Evolutionary conservation across 306 rosid genomes (phyloP).

Genomic region (Phaseolus lunatus): DNA sequence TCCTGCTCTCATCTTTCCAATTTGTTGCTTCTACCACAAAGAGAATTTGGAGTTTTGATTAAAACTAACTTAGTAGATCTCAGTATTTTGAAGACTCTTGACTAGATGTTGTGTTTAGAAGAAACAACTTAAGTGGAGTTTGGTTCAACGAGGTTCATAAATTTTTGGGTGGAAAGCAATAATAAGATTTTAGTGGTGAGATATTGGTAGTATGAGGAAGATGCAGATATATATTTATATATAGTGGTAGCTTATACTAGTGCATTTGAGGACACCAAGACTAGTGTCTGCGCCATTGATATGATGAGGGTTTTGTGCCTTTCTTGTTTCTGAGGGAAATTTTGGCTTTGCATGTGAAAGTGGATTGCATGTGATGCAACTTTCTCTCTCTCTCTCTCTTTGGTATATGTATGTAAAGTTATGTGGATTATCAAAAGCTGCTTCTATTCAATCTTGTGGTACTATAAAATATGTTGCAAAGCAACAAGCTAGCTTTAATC

Average conservation of each 20-base stretch:
- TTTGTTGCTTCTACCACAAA: background rate
- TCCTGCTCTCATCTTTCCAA: constrained; percentile 64
- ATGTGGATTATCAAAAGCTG: constrained; percentile 59
- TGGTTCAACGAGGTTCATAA: background rate
- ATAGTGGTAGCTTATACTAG: background rate
- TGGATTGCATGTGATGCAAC: constrained; percentile 54
- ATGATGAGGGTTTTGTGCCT: constrained; percentile 61
- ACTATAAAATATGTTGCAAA: constrained; percentile 49
- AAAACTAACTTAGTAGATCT: background rate
- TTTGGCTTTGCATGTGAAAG: constrained; percentile 67
- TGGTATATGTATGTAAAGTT: constrained; percentile 42
- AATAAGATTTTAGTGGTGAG: background rate
- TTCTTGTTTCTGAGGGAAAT: constrained; percentile 83
- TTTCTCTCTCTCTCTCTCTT: constrained; percentile 18
- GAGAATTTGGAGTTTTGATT: constrained; percentile 1
- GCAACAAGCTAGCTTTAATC: constrained; percentile 51
- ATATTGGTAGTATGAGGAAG: constrained; percentile 12
- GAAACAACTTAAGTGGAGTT: background rate
- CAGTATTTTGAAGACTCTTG: too few relatives aligned
- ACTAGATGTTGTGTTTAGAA: background rate
- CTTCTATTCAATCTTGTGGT: constrained; percentile 40
- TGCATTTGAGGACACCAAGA: background rate
- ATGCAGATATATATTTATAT: background rate
- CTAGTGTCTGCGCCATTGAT: constrained; percentile 17
- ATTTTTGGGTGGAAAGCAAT: background rate